These are phyloP conservation scores for Lecanicillium sp. DNA, from an alignment of 2,329 filamentous ascomycete genomes.

Conservation along the genomic window DNA sequence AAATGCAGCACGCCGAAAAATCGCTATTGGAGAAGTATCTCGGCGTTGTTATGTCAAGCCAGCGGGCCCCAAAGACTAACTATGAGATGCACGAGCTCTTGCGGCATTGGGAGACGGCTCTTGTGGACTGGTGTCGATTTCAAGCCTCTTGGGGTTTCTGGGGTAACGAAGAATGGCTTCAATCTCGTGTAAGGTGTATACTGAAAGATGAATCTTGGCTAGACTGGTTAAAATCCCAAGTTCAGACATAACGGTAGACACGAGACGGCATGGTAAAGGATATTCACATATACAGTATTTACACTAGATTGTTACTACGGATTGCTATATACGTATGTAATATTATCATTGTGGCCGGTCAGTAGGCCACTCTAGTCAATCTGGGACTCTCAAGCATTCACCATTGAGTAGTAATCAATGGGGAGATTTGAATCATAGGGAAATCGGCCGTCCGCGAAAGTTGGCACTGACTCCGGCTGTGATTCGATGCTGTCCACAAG, in stretches of 20 bases:
- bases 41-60: constrained; percentile 17
- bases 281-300: no score
- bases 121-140: constrained; percentile 60
- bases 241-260: neutral
- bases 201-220: constrained; percentile 35
- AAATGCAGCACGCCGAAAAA: constrained; percentile 42
- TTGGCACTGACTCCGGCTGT: no score
- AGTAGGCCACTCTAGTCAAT: no score
- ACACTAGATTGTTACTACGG: no score
- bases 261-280: no score
- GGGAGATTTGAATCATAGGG: no score
- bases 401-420: constrained; percentile 8
- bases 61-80: neutral
- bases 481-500: constrained; percentile 8
- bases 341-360: no score
- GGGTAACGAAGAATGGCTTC: constrained; percentile 51
- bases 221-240: constrained; percentile 29
- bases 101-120: constrained; percentile 56
- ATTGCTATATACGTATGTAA: no score
- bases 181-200: constrained; percentile 43
- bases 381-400: constrained; percentile 5
- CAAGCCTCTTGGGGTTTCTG: constrained; percentile 55
- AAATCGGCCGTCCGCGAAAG: no score
- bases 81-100: constrained; percentile 48
- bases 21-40: constrained; percentile 43